These are phyloP conservation scores for Hippophae gyantsensis DNA, from an alignment of 306 rosid species.

Conservation along the genomic window DNA sequence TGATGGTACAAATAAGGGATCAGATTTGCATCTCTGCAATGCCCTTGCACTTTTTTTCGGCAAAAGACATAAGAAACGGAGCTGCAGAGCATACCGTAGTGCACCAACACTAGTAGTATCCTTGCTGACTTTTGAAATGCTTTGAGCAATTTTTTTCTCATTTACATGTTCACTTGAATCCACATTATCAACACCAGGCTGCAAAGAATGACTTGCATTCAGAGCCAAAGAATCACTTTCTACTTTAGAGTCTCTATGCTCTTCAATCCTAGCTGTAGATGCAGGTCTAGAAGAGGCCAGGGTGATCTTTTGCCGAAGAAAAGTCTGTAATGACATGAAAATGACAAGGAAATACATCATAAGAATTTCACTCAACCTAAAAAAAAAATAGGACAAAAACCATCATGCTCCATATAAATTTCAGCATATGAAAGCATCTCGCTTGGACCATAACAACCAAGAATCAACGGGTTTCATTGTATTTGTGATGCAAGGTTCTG, in stretches of 20 bases:
- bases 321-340: slow-evolving; percentile 44
- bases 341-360: not conserved
- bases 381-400: not conserved
- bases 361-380: slow-evolving; percentile 1
- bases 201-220: slow-evolving; percentile 12
- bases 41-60: slow-evolving; percentile 49
- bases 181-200: not conserved
- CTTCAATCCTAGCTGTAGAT: slow-evolving; percentile 22
- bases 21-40: slow-evolving; percentile 41
- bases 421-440: not conserved
- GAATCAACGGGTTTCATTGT: not conserved
- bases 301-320: slow-evolving; percentile 75
- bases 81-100: slow-evolving; percentile 67
- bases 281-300: slow-evolving; percentile 34
- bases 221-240: slow-evolving; percentile 20
- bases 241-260: slow-evolving; percentile 21
- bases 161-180: slow-evolving; percentile 3
- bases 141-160: slow-evolving; percentile 18
- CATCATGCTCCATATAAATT: slow-evolving; percentile 6
- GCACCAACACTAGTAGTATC: slow-evolving; percentile 24
- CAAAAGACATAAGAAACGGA: slow-evolving; percentile 49
- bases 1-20: slow-evolving; percentile 23
- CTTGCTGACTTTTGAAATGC: slow-evolving; percentile 27
- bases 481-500: too few species aligned
- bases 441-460: not conserved